These are phyloP conservation scores for Exsudoporus frostii DNA, from an alignment of 768 basidiomycete species.

Conservation along the genomic window DNA sequence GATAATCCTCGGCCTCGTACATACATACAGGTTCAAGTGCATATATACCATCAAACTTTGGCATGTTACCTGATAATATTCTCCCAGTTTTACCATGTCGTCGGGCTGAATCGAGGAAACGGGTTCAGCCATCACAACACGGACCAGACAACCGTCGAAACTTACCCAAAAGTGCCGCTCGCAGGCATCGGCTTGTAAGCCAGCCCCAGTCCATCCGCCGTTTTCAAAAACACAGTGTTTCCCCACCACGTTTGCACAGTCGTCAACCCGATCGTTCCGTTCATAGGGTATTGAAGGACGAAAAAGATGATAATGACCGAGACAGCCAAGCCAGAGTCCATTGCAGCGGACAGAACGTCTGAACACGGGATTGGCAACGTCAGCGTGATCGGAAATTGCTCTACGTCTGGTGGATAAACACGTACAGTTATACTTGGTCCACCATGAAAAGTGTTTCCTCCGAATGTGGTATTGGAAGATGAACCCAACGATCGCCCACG, in stretches of 20 bases:
- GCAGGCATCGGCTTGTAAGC: slow-evolving; percentile 11
- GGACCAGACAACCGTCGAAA: neutral
- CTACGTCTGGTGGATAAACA: neutral
- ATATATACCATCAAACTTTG: neutral
- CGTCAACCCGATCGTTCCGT: slow-evolving; percentile 55
- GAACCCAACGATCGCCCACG: slow-evolving; percentile 64
- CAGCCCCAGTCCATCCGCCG: slow-evolving; percentile 15
- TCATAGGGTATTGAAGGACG: slow-evolving; percentile 57
- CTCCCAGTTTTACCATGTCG: slow-evolving; percentile 2
- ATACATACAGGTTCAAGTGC: too few relatives aligned
- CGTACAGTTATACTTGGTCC: slow-evolving; percentile 53
- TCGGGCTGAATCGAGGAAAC: slow-evolving; percentile 4
- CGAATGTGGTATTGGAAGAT: slow-evolving; percentile 63
- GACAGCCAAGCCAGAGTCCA: slow-evolving; percentile 69
- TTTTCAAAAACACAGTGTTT: slow-evolving; percentile 42
- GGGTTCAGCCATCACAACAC: neutral
- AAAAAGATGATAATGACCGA: slow-evolving; percentile 57
- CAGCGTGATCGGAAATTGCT: slow-evolving; percentile 14
- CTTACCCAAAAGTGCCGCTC: slow-evolving; percentile 30
- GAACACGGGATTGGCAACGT: neutral
- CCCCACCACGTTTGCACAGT: slow-evolving; percentile 71
- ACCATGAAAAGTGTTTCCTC: slow-evolving; percentile 61
- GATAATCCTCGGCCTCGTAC: neutral
- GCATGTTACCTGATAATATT: neutral
- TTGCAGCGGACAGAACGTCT: slow-evolving; percentile 68